Base-by-base conservation (phyloP, 139 green algal genomes). In the Picochlorum costavermella region DNA sequence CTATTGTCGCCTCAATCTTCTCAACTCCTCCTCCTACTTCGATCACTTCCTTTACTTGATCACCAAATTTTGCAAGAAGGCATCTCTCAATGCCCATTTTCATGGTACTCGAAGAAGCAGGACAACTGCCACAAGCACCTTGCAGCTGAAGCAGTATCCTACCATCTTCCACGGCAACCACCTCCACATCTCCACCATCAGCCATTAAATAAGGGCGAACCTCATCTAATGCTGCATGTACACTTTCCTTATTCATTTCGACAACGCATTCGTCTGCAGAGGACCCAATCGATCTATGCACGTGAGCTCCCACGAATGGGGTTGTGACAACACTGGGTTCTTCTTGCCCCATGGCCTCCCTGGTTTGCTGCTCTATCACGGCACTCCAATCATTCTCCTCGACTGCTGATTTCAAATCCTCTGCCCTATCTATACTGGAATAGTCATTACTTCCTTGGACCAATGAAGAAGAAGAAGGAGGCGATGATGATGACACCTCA, bases 171-270 rank as follows among this genome's bases (percentile, higher is more conserved):
- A 96, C 86, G 5, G 63, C 68, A 26, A 88, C 82, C 31, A 97
- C 91, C 48, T 90, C 79, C 33, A 97, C 88, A 65, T 97, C 89
- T 46, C 91, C 91, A 17, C 91, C 91, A 66, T 97, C 91, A 6
- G 90, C 88, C 36, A 96, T 88, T 26, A 97, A 73, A 83, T 95
- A 97, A 3, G 91, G 91, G 30, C 91, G 78, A 20, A 97, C 90
- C 25, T 94, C 82, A 20, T 95, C 80, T 43, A 95, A 72, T 4
- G 73, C 83, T 3, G 23, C 30, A 36, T 90, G 75, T 17, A 90
- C 87, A 11, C 71, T 57, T 56, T 79, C 81, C 1, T 50, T 65
- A 28, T 26, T 23, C 14, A 26, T 23, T 61, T 61, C 56, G 17
- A 14, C 50, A 59, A 17, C 50, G n/a, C 6, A 59, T 30, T 17